phyloP scores from a whole-genome alignment of 169 alveolate genomes.

The Plasmodium reichenowi region DNA sequence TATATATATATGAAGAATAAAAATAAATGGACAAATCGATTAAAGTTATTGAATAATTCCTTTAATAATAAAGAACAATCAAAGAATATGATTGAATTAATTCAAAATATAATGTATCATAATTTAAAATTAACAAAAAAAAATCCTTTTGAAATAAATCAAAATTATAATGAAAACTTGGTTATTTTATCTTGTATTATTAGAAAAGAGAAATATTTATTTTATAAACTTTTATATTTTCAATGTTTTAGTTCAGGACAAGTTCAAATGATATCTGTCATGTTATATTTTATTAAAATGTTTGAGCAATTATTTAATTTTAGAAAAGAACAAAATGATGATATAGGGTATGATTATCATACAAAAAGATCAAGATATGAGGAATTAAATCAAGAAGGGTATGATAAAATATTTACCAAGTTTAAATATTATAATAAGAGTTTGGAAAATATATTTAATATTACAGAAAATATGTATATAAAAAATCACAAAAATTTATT shows the following conservation, averaged over 20 bases:
- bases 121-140: background rate
- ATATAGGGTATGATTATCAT: slow-evolving; percentile 18
- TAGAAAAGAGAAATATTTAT: slow-evolving; percentile 40
- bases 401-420: slow-evolving; percentile 19
- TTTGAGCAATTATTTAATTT: slow-evolving; percentile 30
- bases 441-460: slow-evolving; percentile 16
- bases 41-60: background rate
- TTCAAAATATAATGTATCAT: background rate
- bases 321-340: too few species aligned
- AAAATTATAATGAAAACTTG: slow-evolving; percentile 21
- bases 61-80: slow-evolving; percentile 1
- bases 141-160: background rate
- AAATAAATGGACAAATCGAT: background rate
- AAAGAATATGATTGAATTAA: background rate
- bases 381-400: too few species aligned
- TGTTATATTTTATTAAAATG: slow-evolving; percentile 35
- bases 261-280: slow-evolving; percentile 48
- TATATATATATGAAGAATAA: background rate
- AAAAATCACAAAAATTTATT: slow-evolving; percentile 20
- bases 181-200: slow-evolving; percentile 23
- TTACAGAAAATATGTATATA: slow-evolving; percentile 5
- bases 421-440: slow-evolving; percentile 34
- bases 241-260: slow-evolving; percentile 77
- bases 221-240: slow-evolving; percentile 63
- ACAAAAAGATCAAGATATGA: too few species aligned